Conservation (phyloP, 176 grass and related monocot species). For the Chloris gayana region DNA sequence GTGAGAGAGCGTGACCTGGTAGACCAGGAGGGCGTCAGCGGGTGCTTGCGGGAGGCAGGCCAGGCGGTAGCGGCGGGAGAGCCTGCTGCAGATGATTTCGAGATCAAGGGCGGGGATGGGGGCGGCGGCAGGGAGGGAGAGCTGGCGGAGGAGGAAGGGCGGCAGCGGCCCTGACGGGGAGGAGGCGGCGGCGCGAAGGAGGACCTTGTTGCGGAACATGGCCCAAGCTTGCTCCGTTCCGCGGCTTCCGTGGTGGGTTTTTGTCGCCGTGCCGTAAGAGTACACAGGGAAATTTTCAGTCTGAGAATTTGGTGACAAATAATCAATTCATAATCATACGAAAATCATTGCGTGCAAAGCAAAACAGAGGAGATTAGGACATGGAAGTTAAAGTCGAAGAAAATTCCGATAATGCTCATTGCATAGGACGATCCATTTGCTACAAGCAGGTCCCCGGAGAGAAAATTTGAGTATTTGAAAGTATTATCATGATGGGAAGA, state of each 20-base stretch:
- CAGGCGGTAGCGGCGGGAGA: constrained; percentile 60
- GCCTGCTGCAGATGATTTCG: constrained; percentile 76
- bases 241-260: background rate
- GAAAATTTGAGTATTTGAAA: too few species aligned
- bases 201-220: constrained; percentile 80
- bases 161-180: constrained; percentile 25
- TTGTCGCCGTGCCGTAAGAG: background rate
- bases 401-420: too few species aligned
- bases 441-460: too few species aligned
- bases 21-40: constrained; percentile 58
- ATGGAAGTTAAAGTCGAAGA: too few species aligned
- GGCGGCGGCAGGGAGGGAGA: constrained; percentile 34
- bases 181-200: constrained; percentile 45
- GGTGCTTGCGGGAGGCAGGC: constrained; percentile 61
- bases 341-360: too few species aligned
- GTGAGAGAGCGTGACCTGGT: constrained; percentile 47
- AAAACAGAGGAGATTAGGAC: too few species aligned
- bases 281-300: too few species aligned
- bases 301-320: too few species aligned
- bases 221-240: background rate
- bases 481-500: too few species aligned
- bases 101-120: constrained; percentile 43
- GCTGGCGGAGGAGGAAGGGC: constrained; percentile 42
- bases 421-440: too few species aligned
- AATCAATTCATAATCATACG: too few species aligned